A percentile compares a stretch with the other conserved stretches of the same genome.
Conservation (phyloP, 371 early-diverging fungal species). For the Capillidium rhysosporum region DNA sequence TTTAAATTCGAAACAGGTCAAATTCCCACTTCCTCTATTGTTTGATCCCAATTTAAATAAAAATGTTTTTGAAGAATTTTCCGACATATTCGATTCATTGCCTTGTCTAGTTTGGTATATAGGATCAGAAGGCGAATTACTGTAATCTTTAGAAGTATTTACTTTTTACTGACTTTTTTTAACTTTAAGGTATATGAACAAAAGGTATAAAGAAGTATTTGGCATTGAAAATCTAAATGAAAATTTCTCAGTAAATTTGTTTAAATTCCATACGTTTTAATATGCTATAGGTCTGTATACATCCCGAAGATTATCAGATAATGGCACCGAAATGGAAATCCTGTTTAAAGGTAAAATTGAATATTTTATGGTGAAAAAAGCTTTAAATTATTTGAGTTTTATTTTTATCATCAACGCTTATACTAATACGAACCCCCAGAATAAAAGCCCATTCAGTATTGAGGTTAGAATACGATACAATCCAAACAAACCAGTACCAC, state of each 20-base stretch:
- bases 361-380: not conserved
- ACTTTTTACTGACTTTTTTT: not conserved
- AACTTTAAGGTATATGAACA: slow-evolving; percentile 3
- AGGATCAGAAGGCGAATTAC: not conserved
- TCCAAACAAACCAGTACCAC: not conserved
- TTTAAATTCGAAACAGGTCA: not conserved
- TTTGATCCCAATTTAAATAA: not conserved
- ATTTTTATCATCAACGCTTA: not conserved
- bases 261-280: not conserved
- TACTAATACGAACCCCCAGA: not conserved
- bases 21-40: not conserved
- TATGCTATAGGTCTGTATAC: not conserved
- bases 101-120: slow-evolving; percentile 5
- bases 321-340: not conserved
- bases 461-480: slow-evolving; percentile 2
- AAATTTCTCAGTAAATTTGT: not conserved
- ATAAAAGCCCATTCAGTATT: not conserved
- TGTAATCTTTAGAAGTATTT: not conserved
- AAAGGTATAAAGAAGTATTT: not conserved
- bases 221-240: not conserved
- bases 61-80: not conserved
- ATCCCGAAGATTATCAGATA: slow-evolving; percentile 1
- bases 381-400: not conserved
- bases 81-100: not conserved
- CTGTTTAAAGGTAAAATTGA: not conserved